These are phyloP conservation scores for Avena atlantica DNA, from an alignment of 176 grass and related monocot genomes.

Conservation along the genomic window DNA sequence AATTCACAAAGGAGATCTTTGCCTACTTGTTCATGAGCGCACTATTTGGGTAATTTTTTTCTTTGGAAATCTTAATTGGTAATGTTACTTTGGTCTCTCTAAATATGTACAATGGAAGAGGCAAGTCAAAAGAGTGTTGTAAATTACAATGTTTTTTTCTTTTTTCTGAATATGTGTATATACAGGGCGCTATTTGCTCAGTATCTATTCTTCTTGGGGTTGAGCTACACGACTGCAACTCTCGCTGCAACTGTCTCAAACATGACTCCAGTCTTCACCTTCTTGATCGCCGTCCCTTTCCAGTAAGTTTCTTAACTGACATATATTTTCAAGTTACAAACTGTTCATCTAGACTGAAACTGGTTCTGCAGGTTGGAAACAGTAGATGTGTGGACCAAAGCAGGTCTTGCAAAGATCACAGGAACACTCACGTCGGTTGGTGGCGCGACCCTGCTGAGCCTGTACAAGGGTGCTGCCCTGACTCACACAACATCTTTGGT, in stretches of 20 bases:
- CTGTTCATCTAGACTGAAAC: conserved; percentile 21
- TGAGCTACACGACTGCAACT: conserved; percentile 68
- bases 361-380: conserved; percentile 47
- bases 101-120: conserved; percentile 1
- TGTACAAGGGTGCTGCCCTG: conserved; percentile 63
- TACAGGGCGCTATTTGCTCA: conserved; percentile 61
- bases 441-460: conserved; percentile 49
- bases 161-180: neutral
- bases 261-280: conserved; percentile 68
- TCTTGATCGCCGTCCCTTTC: conserved; percentile 60
- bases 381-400: conserved; percentile 55
- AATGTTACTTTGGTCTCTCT: neutral
- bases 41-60: conserved; percentile 56
- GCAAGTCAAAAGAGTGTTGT: neutral
- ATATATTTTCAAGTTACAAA: neutral
- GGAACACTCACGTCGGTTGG: conserved; percentile 54
- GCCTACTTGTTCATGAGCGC: conserved; percentile 65
- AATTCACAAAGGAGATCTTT: conserved; percentile 66
- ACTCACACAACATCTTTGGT: conserved; percentile 20
- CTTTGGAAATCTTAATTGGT: conserved; percentile 42
- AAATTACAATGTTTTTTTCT: conserved; percentile 12
- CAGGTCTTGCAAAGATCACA: conserved; percentile 54
- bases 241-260: conserved; percentile 70
- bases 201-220: conserved; percentile 64
- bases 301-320: conserved; percentile 32